Evolutionary conservation across 306 rosid genomes (phyloP).

Genomic region (Rosa multiflora): DNA sequence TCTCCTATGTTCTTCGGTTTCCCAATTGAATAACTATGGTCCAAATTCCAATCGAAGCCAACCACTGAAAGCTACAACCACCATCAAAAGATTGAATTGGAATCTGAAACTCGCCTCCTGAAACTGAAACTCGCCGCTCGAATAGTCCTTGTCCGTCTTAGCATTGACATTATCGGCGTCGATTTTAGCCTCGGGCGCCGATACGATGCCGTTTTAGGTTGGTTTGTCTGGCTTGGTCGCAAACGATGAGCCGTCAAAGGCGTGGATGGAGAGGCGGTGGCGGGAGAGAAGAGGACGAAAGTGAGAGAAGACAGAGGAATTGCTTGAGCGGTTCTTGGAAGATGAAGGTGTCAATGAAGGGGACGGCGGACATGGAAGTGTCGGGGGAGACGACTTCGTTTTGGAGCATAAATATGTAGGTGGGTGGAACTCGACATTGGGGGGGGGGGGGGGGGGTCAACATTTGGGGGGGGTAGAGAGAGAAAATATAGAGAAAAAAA

Average conservation of each 20-base stretch:
- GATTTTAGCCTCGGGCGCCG: slow-evolving; percentile 7
- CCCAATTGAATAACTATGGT: too few species aligned
- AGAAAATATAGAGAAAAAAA: too few species aligned
- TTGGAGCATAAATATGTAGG: too few species aligned
- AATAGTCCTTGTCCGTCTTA: slow-evolving; percentile 37
- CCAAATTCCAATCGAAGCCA: too few species aligned
- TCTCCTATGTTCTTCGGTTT: too few species aligned
- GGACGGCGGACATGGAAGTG: too few species aligned
- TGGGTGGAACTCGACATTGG: too few species aligned
- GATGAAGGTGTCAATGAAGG: slow-evolving; percentile 8
- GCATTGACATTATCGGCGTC: slow-evolving; percentile 22
- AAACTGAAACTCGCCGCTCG: slow-evolving; percentile 65
- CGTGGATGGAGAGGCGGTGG: slow-evolving; percentile 34
- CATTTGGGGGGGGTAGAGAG: too few species aligned
- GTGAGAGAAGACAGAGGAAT: slow-evolving; percentile 21
- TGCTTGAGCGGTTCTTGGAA: slow-evolving; percentile 12
- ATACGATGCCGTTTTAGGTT: neutral
- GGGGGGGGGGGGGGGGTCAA: too few species aligned
- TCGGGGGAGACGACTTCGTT: too few species aligned
- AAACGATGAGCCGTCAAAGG: slow-evolving; percentile 45
- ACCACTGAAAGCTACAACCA: too few species aligned
- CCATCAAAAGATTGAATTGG: too few species aligned
- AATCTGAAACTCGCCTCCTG: slow-evolving; percentile 30
- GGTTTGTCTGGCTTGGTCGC: slow-evolving; percentile 8
- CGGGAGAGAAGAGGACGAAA: slow-evolving; percentile 16